Evolutionary conservation across 2,329 filamentous ascomycete genomes (phyloP).

Genomic region (Curvularia hawaiiensis): DNA sequence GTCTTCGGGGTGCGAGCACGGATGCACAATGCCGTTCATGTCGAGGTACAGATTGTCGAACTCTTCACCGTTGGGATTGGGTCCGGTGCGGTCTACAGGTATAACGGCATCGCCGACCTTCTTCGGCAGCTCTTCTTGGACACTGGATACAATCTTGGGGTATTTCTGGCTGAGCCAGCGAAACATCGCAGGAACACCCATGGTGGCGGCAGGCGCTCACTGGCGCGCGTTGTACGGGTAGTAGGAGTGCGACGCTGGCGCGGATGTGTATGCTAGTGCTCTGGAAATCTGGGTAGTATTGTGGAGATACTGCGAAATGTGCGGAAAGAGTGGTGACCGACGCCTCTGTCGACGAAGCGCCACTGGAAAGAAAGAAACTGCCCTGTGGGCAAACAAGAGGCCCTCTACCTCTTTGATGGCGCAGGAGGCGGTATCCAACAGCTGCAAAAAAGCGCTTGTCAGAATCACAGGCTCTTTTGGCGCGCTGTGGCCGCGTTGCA

Average conservation of each 20-base stretch:
- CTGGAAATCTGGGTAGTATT: conserved; percentile 25
- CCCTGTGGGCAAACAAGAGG: conserved; percentile 3
- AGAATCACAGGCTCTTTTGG: conserved; percentile 9
- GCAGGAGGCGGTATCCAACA: conserved; percentile 7
- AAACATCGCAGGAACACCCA: conserved; percentile 96
- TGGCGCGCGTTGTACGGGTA: conserved; percentile 17
- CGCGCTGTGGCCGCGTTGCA: conserved; percentile 12
- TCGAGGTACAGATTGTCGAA: conserved; percentile 98
- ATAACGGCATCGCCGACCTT: conserved; percentile 83
- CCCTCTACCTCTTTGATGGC: conserved; percentile 4
- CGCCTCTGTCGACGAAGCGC: conserved; percentile 20
- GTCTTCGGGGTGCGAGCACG: conserved; percentile 97
- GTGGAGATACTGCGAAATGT: conserved; percentile 23
- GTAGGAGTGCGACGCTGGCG: conserved; percentile 17
- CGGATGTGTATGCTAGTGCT: conserved; percentile 24
- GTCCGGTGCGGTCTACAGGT: conserved; percentile 80
- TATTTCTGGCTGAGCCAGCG: conserved; percentile 97
- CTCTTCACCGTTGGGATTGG: conserved; percentile 97
- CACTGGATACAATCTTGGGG: conserved; percentile 92
- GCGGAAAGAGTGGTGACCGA: conserved; percentile 14
- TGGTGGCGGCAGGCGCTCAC: conserved; percentile 50
- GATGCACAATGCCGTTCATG: conserved; percentile 99
- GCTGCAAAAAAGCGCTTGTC: neutral
- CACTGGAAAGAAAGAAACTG: conserved; percentile 20
- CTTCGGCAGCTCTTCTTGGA: conserved; percentile 82